phyloP scores from a whole-genome alignment of 1,284 basidiomycete genomes.

The Leccinum fuscescens region DNA sequence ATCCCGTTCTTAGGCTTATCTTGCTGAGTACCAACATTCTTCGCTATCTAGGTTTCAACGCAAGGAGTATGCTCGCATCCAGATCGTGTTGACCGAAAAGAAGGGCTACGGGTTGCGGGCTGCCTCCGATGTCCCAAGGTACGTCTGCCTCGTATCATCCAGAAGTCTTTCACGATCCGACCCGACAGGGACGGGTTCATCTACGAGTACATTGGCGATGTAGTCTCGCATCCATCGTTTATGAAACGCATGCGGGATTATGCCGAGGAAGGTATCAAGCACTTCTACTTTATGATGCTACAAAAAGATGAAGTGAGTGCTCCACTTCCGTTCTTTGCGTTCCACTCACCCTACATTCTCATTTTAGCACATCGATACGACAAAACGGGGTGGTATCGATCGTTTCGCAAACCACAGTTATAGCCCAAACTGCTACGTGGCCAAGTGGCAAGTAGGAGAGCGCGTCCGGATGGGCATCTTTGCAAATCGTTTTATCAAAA shows the following conservation, averaged over 20 bases:
- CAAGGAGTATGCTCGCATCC: conserved; percentile 81
- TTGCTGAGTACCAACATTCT: conserved; percentile 6
- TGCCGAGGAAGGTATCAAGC: conserved; percentile 87
- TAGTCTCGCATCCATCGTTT: conserved; percentile 86
- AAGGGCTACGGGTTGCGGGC: conserved; percentile 95
- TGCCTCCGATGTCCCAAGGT: conserved; percentile 70
- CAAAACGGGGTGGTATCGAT: conserved; percentile 95
- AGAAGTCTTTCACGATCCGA: conserved; percentile 4
- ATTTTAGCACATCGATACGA: conserved; percentile 92
- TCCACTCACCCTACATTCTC: background rate
- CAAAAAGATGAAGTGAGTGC: conserved; percentile 59
- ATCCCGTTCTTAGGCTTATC: background rate
- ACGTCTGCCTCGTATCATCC: conserved; percentile 34
- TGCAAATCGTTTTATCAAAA: conserved; percentile 78
- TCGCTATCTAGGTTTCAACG: conserved; percentile 73
- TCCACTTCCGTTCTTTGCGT: conserved; percentile 33
- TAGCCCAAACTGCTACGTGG: conserved; percentile 98
- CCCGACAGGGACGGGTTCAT: conserved; percentile 81
- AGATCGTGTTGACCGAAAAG: conserved; percentile 92
- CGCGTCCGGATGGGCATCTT: conserved; percentile 99
- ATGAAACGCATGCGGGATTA: conserved; percentile 94
- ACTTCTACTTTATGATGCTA: conserved; percentile 99
- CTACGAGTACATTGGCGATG: conserved; percentile 98
- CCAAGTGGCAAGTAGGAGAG: conserved; percentile 94
- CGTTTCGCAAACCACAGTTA: conserved; percentile 99